phyloP scores from a whole-genome alignment of 129 eudicot genomes.

The Artemisia annua region DNA sequence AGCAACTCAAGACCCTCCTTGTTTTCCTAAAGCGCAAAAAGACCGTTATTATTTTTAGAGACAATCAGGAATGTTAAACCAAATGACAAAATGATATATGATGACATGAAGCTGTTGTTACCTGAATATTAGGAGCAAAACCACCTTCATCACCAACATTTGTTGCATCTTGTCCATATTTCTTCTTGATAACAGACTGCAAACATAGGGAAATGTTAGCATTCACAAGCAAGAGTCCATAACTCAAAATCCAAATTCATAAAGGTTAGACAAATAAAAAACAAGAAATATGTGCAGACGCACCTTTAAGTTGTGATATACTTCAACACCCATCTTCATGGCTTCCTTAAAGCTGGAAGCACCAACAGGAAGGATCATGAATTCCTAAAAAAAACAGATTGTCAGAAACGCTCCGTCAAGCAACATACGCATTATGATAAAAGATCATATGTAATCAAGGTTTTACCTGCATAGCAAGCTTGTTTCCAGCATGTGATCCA shows the following conservation, averaged over 20 bases:
- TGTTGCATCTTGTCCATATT: constrained; percentile 99
- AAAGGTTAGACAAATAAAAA: background rate
- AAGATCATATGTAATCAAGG: background rate
- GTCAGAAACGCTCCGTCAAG: background rate
- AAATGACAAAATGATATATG: background rate
- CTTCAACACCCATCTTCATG: constrained; percentile 99
- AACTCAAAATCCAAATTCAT: background rate
- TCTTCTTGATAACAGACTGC: constrained; percentile 96
- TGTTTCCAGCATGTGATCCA: constrained; percentile 99
- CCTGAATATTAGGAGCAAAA: constrained; percentile 98
- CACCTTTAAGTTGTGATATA: constrained; percentile 90
- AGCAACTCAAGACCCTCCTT: constrained; percentile 98
- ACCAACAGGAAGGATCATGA: constrained; percentile 97
- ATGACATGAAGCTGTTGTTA: constrained; percentile 10
- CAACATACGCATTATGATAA: background rate
- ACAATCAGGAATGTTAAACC: background rate
- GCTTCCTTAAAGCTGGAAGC: constrained; percentile 91
- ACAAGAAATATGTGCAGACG: constrained; percentile 1
- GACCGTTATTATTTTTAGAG: background rate
- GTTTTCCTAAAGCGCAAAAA: constrained; percentile 68
- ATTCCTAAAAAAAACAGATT: constrained; percentile 48
- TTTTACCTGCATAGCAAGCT: constrained; percentile 94
- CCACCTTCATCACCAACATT: constrained; percentile 99
- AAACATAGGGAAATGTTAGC: constrained; percentile 10
- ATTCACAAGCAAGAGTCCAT: background rate